Evolutionary conservation across 768 basidiomycete species (phyloP).

Genomic region (Podaxis sp.): DNA sequence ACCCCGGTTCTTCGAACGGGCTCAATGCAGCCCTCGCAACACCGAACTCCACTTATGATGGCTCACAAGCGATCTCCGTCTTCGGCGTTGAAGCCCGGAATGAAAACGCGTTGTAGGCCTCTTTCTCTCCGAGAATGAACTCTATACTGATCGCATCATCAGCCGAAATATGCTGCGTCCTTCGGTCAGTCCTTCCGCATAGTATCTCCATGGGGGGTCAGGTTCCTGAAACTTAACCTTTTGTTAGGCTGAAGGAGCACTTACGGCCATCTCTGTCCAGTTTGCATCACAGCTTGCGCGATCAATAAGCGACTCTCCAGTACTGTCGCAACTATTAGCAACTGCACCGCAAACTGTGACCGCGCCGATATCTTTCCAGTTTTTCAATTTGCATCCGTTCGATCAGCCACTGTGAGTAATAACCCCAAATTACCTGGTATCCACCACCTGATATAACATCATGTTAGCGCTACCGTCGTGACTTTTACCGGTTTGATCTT

Average conservation of each 20-base stretch:
- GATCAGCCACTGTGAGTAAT: slow-evolving; percentile 51
- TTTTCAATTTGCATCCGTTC: slow-evolving; percentile 55
- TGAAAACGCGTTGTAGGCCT: slow-evolving; percentile 41
- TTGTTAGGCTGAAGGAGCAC: slow-evolving; percentile 30
- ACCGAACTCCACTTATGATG: slow-evolving; percentile 45
- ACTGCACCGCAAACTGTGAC: slow-evolving; percentile 49
- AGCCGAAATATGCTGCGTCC: slow-evolving; percentile 34
- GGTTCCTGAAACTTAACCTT: background rate
- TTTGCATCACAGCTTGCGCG: slow-evolving; percentile 31
- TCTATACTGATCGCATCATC: background rate
- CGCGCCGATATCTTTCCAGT: slow-evolving; percentile 44
- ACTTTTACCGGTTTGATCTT: slow-evolving; percentile 57
- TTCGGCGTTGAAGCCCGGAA: slow-evolving; percentile 31
- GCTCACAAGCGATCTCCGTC: slow-evolving; percentile 46
- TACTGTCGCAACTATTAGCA: slow-evolving; percentile 34
- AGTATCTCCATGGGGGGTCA: background rate
- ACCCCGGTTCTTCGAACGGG: slow-evolving; percentile 35
- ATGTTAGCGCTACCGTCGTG: slow-evolving; percentile 45
- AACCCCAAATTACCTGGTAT: background rate
- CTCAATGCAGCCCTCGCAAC: slow-evolving; percentile 34
- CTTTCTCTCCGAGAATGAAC: background rate
- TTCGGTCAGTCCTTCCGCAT: slow-evolving; percentile 23
- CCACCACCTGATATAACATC: background rate
- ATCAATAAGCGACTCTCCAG: slow-evolving; percentile 26
- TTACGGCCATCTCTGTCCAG: slow-evolving; percentile 31